Evolutionary conservation across 345 rosid genomes (phyloP).

Genomic region (Moricandia arvensis): DNA sequence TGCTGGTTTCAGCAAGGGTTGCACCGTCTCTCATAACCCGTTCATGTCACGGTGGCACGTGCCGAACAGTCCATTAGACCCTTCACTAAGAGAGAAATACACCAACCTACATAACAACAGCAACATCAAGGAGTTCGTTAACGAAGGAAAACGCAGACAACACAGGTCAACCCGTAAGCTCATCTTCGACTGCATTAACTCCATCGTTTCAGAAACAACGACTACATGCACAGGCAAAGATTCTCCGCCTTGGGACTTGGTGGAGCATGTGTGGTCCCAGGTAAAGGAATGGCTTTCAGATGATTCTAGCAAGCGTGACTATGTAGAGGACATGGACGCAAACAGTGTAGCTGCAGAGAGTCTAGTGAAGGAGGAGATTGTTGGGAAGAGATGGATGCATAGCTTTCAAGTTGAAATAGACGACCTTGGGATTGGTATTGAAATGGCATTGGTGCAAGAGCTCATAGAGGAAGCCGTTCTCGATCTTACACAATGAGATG

Average conservation of each 20-base stretch:
- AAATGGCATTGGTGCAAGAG: conserved; percentile 61
- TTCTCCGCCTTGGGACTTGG: conserved; percentile 35
- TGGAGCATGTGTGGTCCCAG: conserved; percentile 60
- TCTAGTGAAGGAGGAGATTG: conserved; percentile 71
- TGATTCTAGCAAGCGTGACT: not conserved
- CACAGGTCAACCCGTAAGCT: conserved; percentile 64
- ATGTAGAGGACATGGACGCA: conserved; percentile 51
- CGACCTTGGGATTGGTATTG: conserved; percentile 56
- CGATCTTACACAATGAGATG: conserved; percentile 40
- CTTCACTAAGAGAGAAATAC: conserved; percentile 61
- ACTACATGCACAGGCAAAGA: conserved; percentile 14
- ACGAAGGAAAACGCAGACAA: conserved; percentile 75
- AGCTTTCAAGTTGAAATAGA: conserved; percentile 47
- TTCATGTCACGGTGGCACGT: conserved; percentile 57
- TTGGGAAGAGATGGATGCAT: conserved; percentile 66
- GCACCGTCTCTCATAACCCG: conserved; percentile 34
- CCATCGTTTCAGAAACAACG: conserved; percentile 46
- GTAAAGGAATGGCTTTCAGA: conserved; percentile 63
- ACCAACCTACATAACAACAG: conserved; percentile 40
- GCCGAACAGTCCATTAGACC: conserved; percentile 71
- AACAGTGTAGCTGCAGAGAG: conserved; percentile 64
- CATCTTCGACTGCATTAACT: conserved; percentile 64
- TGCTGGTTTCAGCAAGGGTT: conserved; percentile 56
- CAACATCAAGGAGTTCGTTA: conserved; percentile 38
- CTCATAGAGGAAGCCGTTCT: conserved; percentile 77